Conservation (phyloP, 331 rosid species). For the Erythrophleum ivorense region DNA sequence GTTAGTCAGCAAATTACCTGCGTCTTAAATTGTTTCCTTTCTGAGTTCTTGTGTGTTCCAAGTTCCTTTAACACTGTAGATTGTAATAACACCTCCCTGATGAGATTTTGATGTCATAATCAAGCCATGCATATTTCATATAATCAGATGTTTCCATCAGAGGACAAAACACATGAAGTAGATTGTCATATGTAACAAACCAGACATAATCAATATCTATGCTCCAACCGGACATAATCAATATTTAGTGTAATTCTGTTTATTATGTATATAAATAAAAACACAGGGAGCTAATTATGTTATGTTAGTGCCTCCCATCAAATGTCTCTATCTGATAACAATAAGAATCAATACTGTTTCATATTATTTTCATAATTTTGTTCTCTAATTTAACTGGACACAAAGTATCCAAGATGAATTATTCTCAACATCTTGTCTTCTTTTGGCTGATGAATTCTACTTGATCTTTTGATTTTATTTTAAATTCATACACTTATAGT, state of each 20-base stretch:
- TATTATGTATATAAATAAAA: too few relatives aligned
- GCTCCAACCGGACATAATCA: neutral
- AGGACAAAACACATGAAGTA: neutral
- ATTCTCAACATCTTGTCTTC: neutral
- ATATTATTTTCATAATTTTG: constrained; percentile 18
- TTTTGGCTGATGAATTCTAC: constrained; percentile 29
- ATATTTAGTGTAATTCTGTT: neutral
- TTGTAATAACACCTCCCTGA: neutral
- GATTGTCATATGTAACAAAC: neutral
- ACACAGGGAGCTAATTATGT: neutral
- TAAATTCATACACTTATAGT: neutral
- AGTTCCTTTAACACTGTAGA: neutral
- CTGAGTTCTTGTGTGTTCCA: neutral
- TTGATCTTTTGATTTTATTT: constrained; percentile 19
- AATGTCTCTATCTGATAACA: neutral
- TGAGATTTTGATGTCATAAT: neutral
- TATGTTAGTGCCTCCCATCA: neutral
- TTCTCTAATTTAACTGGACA: constrained; percentile 1
- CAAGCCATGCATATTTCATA: neutral
- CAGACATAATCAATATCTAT: neutral
- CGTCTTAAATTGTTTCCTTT: neutral
- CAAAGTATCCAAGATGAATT: constrained; percentile 15
- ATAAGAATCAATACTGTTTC: constrained; percentile 6
- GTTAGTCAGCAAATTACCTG: neutral
- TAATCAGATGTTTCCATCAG: neutral